Conservation (phyloP, 2,329 filamentous ascomycete genomes). For the Sporothrix variecibatus region DNA sequence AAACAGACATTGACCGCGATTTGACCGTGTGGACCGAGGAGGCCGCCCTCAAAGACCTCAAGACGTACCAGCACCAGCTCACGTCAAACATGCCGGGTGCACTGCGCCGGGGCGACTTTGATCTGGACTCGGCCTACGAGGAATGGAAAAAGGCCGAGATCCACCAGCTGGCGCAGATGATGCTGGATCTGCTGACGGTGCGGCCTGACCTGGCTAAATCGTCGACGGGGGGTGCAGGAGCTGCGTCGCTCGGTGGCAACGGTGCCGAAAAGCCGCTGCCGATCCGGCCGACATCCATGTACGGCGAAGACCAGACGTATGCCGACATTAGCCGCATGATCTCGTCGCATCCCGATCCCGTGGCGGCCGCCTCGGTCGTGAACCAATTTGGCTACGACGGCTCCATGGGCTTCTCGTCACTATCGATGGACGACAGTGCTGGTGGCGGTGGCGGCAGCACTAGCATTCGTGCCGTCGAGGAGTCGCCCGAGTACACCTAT, state of each 20-base stretch:
- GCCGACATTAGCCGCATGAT: conserved; percentile 56
- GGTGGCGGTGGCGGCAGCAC: conserved; percentile 34
- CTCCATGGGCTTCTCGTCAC: conserved; percentile 64
- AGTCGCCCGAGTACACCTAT: conserved; percentile 77
- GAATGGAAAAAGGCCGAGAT: conserved; percentile 89
- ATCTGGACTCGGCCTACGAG: conserved; percentile 83
- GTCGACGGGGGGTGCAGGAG: conserved; percentile 54
- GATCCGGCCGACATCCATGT: conserved; percentile 51
- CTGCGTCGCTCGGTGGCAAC: conserved; percentile 30
- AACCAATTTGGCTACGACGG: conserved; percentile 59
- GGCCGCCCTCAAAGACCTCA: conserved; percentile 85
- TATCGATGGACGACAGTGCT: conserved; percentile 58
- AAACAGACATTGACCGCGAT: conserved; percentile 83
- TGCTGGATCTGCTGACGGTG: conserved; percentile 83
- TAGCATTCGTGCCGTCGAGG: conserved; percentile 59
- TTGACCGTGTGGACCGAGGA: conserved; percentile 86
- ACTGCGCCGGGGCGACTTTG: conserved; percentile 82
- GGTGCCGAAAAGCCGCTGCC: conserved; percentile 57
- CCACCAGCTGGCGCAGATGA: conserved; percentile 86
- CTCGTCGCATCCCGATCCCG: conserved; percentile 44
- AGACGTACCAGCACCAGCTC: conserved; percentile 87
- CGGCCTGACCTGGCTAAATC: conserved; percentile 83
- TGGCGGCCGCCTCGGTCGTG: conserved; percentile 31
- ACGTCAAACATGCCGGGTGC: conserved; percentile 78
- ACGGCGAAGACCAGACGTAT: conserved; percentile 52